These are phyloP conservation scores for Giardia duodenalis DNA, from an alignment of 208 protist species.

Conservation along the genomic window DNA sequence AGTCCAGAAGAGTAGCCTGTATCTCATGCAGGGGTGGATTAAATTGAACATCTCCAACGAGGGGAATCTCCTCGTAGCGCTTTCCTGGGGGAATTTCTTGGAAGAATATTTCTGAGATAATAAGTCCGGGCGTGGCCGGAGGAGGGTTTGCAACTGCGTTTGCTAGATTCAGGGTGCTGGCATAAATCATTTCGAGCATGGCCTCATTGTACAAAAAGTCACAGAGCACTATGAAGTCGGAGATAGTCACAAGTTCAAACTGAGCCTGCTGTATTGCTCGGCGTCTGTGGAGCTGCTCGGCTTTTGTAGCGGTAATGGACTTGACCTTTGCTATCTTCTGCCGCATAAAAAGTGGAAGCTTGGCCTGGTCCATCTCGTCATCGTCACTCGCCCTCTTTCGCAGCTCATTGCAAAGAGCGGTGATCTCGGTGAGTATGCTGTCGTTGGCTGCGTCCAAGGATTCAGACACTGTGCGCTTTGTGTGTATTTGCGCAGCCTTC, in stretches of 20 bases:
- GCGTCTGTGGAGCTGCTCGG: background rate
- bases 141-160: background rate
- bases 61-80: background rate
- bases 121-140: background rate
- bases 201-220: constrained; percentile 15
- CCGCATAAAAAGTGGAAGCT: background rate
- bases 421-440: background rate
- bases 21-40: background rate
- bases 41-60: background rate
- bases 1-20: background rate
- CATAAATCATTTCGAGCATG: background rate
- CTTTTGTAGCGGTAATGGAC: background rate
- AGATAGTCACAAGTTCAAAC: background rate
- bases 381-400: background rate
- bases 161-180: background rate
- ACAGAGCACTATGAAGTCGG: background rate
- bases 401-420: background rate
- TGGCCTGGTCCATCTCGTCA: background rate
- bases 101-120: background rate
- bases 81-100: background rate
- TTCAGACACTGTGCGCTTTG: background rate
- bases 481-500: background rate
- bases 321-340: background rate
- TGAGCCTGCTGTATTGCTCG: background rate
- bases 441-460: background rate